Base-by-base conservation (phyloP, 441 rosid species). In the Erodium moschatum region DNA sequence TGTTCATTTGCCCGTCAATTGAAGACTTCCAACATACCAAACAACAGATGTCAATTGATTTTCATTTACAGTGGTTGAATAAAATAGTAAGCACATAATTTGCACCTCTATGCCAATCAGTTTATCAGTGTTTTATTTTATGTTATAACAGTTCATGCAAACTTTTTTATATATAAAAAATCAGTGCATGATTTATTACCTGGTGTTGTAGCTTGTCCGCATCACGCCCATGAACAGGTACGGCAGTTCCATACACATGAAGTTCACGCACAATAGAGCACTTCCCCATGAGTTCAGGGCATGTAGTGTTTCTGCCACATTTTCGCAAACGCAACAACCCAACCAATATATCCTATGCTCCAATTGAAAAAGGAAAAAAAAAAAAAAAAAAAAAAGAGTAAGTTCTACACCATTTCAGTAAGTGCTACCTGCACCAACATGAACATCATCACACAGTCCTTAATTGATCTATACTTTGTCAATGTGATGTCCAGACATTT, bases 181-280 rank as follows among this genome's bases (percentile, higher is more conserved):
- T n/a, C n/a, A 16, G 1, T 15, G 40, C 40, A 35, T 2, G 6
- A 0, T 35, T 2, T 18, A 19, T 3, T 27, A 94, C 99, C 97
- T 91, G 99, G 82, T 94, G 99, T 74, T 94, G 99, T 80, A 91
- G 81, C 79, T 91, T 91, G 75, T 91, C 97, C 54, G 92, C 86
- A 4, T 94, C 95, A 60, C 97, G 89, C 64, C 96, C 97, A 70
- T 94, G 99, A 73, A 94, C 97, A 19, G 99, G 97, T 74, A 94
- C 99, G 66, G 99, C 97, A 69, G 99, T 91, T 78, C 99, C 99
- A 75, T 91, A 90, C 12, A 94, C 96, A 75, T 94, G 99, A 81
- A 94, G 99, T 81, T 94, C 99, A 21, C 99, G 97, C 44, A 94
- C 91, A 71, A 94, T 84, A 6, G 99, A 94, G 74, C 97, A 90